Evolutionary conservation across 331 rosid species (phyloP).

Genomic region (Saraca asoca): DNA sequence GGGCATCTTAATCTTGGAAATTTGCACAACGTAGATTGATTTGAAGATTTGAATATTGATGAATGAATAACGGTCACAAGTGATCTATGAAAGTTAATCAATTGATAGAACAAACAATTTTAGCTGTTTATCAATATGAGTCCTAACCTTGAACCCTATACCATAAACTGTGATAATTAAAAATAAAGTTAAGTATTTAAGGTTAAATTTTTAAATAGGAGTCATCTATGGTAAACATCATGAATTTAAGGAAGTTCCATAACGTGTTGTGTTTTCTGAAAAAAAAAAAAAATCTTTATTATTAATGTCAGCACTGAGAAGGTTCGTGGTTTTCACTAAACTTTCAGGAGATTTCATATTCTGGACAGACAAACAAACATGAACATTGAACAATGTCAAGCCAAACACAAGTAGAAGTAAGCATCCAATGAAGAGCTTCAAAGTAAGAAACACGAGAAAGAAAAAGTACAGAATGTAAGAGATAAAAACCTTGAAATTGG

Average conservation of each 20-base stretch:
- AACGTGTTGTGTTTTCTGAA: too few relatives aligned
- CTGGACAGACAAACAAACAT: too few relatives aligned
- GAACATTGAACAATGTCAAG: too few relatives aligned
- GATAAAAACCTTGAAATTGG: constrained; percentile 30
- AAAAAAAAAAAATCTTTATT: too few relatives aligned
- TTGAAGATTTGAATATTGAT: neutral
- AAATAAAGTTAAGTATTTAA: too few relatives aligned
- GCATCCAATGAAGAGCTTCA: neutral
- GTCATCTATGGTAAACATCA: too few relatives aligned
- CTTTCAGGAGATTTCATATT: too few relatives aligned
- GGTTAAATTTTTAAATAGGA: too few relatives aligned
- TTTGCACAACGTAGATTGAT: neutral
- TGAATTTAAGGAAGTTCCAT: too few relatives aligned
- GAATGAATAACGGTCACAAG: neutral
- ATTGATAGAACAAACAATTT: neutral
- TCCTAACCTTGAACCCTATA: neutral
- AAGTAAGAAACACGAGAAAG: neutral
- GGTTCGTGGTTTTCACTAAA: too few relatives aligned
- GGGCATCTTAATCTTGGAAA: neutral
- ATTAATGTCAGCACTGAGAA: too few relatives aligned
- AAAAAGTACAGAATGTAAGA: constrained; percentile 7
- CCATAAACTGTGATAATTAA: neutral
- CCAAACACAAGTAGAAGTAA: neutral
- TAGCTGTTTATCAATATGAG: neutral
- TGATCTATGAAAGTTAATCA: neutral